Evolutionary conservation across 768 basidiomycete species (phyloP).

Genomic region (Mycena belliarum): DNA sequence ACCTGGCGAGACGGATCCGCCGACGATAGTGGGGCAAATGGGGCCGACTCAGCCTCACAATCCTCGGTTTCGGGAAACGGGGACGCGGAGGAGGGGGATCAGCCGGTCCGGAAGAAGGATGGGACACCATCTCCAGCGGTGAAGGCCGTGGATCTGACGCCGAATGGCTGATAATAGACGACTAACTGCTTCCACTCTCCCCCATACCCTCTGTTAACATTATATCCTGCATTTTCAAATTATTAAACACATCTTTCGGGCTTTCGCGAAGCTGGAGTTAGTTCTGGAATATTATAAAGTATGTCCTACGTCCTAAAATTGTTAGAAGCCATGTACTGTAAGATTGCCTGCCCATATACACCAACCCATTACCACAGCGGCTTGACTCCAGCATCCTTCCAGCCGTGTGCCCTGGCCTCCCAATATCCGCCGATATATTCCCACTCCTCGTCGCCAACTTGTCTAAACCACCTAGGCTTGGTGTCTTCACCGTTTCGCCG

Average conservation of each 20-base stretch:
- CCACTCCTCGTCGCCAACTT: constrained; percentile 73
- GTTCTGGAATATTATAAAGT: neutral
- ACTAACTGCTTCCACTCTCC: constrained; percentile 25
- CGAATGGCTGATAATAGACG: constrained; percentile 86
- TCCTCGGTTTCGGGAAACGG: constrained; percentile 70
- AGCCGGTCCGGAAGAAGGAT: constrained; percentile 60
- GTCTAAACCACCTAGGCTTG: constrained; percentile 75
- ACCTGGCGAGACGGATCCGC: constrained; percentile 54
- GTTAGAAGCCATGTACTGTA: neutral
- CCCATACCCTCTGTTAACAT: constrained; percentile 36
- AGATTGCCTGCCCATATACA: neutral
- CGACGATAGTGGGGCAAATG: constrained; percentile 30
- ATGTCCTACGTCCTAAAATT: neutral
- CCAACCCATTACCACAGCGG: constrained; percentile 63
- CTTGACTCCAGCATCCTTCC: constrained; percentile 52
- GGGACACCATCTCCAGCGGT: constrained; percentile 69
- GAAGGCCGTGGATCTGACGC: constrained; percentile 79
- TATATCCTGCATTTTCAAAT: constrained; percentile 26
- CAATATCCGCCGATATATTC: constrained; percentile 79
- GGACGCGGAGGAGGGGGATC: constrained; percentile 50
- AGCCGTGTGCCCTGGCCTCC: constrained; percentile 68
- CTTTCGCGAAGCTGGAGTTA: neutral
- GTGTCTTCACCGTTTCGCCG: constrained; percentile 60
- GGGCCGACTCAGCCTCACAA: constrained; percentile 33
- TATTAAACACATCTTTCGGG: neutral